Evolutionary conservation across 148 eudicot species (phyloP).

Genomic region (Spergularia bocconei): DNA sequence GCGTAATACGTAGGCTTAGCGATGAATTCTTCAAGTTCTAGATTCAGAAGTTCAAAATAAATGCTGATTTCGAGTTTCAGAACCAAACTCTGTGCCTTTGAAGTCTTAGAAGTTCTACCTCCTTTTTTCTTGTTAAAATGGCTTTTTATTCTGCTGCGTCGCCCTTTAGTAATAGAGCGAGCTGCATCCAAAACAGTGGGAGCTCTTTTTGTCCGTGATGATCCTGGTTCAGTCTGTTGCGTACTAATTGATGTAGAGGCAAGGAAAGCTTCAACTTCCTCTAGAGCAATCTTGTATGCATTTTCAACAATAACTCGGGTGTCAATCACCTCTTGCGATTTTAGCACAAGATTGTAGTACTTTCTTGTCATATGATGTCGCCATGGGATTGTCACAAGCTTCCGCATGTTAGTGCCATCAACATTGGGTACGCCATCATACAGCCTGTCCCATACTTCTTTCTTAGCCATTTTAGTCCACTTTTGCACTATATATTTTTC

Average conservation of each 20-base stretch:
- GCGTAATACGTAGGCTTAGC: too few relatives aligned
- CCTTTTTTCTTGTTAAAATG: background rate
- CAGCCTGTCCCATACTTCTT: background rate
- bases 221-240: background rate
- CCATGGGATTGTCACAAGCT: background rate
- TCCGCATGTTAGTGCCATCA: background rate
- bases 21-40: too few relatives aligned
- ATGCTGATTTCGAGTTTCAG: background rate
- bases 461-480: background rate
- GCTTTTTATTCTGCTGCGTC: background rate
- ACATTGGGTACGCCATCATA: background rate
- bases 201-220: background rate
- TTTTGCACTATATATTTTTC: background rate
- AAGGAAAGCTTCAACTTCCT: background rate
- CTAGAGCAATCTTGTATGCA: background rate
- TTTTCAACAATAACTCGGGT: background rate
- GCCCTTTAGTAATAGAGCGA: background rate
- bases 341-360: background rate
- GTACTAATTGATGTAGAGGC: background rate
- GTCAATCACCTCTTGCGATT: background rate
- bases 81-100: background rate
- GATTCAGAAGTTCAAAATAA: background rate
- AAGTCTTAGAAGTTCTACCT: background rate
- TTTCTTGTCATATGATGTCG: background rate
- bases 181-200: background rate